Conservation (phyloP, 140 eudicot genomes). For the Bidens hawaiensis region DNA sequence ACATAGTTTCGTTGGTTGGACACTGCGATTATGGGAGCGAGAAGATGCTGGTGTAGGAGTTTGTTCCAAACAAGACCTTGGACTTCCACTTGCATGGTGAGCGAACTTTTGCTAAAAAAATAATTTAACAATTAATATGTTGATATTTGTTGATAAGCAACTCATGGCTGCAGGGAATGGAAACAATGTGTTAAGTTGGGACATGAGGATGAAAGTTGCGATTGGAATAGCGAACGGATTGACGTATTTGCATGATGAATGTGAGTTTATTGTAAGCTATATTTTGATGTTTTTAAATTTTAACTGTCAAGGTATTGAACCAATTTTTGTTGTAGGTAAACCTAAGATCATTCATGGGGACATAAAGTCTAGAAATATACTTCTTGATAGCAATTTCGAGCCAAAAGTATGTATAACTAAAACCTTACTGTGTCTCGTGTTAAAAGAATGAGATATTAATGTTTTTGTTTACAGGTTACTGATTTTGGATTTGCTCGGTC, state of each 20-base stretch:
- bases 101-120: conserved; percentile 8
- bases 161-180: conserved; percentile 45
- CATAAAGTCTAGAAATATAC: conserved; percentile 75
- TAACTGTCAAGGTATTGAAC: neutral
- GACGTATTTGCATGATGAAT: conserved; percentile 85
- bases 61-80: conserved; percentile 63
- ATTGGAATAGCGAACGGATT: conserved; percentile 80
- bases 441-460: neutral
- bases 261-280: conserved; percentile 40
- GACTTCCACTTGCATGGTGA: conserved; percentile 80
- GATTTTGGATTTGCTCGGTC: conserved; percentile 89
- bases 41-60: conserved; percentile 72
- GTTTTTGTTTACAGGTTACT: conserved; percentile 52
- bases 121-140: too few species aligned
- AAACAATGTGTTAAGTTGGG: conserved; percentile 46
- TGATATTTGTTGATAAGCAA: conserved; percentile 6
- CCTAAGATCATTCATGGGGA: conserved; percentile 88
- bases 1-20: conserved; percentile 76
- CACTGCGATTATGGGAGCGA: conserved; percentile 61
- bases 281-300: neutral
- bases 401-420: conserved; percentile 46
- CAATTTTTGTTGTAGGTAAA: conserved; percentile 40
- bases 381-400: conserved; percentile 68
- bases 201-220: conserved; percentile 67
- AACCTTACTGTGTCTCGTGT: neutral